Conservation (phyloP, 148 eudicot species). For the Arctostaphylos glauca region DNA sequence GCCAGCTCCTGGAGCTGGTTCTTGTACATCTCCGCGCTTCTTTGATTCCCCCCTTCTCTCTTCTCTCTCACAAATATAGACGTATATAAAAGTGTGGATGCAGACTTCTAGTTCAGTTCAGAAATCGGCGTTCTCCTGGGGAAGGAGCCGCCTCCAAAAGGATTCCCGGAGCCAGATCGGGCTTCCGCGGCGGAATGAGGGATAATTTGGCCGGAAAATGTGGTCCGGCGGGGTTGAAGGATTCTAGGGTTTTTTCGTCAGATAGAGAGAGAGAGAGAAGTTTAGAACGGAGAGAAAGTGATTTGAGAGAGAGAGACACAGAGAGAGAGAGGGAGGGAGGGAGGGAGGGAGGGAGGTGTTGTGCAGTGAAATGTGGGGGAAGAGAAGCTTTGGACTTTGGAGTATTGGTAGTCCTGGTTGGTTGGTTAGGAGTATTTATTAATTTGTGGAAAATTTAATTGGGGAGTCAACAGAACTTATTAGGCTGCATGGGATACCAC, state of each 20-base stretch:
- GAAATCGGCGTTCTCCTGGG: not conserved
- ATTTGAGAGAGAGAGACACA: no score
- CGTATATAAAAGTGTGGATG: no score
- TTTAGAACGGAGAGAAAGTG: not conserved
- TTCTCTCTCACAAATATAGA: not conserved
- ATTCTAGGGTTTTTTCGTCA: slow-evolving; percentile 9
- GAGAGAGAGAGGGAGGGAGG: not conserved
- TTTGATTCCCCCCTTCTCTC: not conserved
- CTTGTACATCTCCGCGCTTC: slow-evolving; percentile 54
- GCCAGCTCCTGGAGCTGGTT: slow-evolving; percentile 97
- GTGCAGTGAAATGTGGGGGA: not conserved
- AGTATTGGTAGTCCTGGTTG: not conserved
- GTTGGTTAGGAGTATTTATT: no score
- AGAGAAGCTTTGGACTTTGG: not conserved
- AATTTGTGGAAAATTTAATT: no score
- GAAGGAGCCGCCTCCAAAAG: not conserved
- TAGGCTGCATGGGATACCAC: no score
- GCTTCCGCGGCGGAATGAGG: slow-evolving; percentile 19
- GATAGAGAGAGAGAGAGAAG: not conserved
- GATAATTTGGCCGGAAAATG: slow-evolving; percentile 12
- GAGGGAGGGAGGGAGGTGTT: slow-evolving; percentile 2
- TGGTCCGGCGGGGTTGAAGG: slow-evolving; percentile 5
- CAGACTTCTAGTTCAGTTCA: no score
- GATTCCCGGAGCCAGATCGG: slow-evolving; percentile 1
- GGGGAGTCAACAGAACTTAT: slow-evolving; percentile 18